Conservation (phyloP, 2,329 filamentous ascomycete species). For the Ophiosphaerella herpotricha region DNA sequence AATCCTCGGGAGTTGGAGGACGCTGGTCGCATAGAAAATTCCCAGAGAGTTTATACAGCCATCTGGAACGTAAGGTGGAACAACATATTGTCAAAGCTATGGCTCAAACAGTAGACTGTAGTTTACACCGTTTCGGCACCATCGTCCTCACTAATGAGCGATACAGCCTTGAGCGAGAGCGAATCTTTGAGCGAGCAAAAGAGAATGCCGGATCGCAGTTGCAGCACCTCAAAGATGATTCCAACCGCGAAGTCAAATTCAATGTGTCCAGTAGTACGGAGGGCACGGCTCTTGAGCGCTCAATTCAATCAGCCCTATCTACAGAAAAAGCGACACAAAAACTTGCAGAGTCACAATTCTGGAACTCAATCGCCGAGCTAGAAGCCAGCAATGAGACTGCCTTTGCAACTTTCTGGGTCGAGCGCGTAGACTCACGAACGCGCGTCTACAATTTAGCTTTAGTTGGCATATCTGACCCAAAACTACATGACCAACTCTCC, state of each 20-base stretch:
- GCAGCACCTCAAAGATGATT: slow-evolving; percentile 22
- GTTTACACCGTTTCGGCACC: slow-evolving; percentile 15
- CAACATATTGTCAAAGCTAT: slow-evolving; percentile 13
- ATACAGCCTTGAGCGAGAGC: slow-evolving; percentile 9
- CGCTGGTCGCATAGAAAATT: background rate
- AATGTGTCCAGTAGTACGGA: slow-evolving; percentile 20
- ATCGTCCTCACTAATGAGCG: slow-evolving; percentile 24
- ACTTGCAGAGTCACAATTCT: slow-evolving; percentile 30
- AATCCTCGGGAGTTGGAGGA: background rate
- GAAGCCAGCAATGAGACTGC: slow-evolving; percentile 35
- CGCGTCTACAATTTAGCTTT: slow-evolving; percentile 34
- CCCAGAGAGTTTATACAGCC: slow-evolving; percentile 13
- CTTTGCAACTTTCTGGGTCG: slow-evolving; percentile 40
- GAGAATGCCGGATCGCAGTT: slow-evolving; percentile 29
- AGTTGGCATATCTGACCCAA: slow-evolving; percentile 29
- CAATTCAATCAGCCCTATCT: slow-evolving; percentile 17
- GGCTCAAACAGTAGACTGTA: background rate
- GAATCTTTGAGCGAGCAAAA: slow-evolving; percentile 21
- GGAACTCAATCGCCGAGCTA: slow-evolving; percentile 24
- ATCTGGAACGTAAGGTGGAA: slow-evolving; percentile 14
- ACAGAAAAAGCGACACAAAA: slow-evolving; percentile 26
- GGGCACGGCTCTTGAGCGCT: slow-evolving; percentile 7
- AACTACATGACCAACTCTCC: slow-evolving; percentile 39
- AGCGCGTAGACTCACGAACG: slow-evolving; percentile 32
- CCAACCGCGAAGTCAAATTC: slow-evolving; percentile 30